Evolutionary conservation across 371 early-diverging fungal genomes (phyloP), one percentile per base, ranked within the genome.

Genomic region (Actinomortierella ambigua): DNA sequence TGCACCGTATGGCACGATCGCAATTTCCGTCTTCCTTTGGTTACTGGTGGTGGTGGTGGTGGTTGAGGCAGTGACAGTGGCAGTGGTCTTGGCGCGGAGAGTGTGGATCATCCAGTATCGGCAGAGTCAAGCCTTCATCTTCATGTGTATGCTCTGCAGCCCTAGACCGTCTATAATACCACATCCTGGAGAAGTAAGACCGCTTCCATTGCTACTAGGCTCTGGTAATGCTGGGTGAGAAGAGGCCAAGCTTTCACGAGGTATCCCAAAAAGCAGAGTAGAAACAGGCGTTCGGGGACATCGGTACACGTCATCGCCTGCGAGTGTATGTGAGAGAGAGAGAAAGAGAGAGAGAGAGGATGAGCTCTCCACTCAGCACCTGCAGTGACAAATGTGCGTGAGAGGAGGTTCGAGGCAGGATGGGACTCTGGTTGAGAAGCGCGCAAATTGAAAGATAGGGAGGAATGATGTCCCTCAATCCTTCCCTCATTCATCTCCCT

Each of bases 1-100:
- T 65, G 70, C 8, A 70, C 65, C 14, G 65, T 69, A 17, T 60
- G 56, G 34, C 65, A 61, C n/a, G 50, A 58, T 6, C 63, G 52
- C 14, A 58, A 51, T 8, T 41, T 47, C 9, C 4, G n/a, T 11
- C 43, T 15, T 47, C 42, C 1, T 22, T 9, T 27, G 14, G n/a
- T 15, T 34, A 9, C 22, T 23, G 22, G 22, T 49, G 49, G 23
- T n/a, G 0, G 26, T 49, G n/a, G 22, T 48, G 17, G 9, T 9
- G 15, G 23, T 49, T n/a, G 3, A 4, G 7, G 34, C 23, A 26
- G 17, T 49, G 50, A 14, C 17, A 24, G 50, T 49, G 50, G 9
- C 26, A 15, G n/a, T 46, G 47, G 47, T 46, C 47, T n/a, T 27
- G 50, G 27, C 13, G 51, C 24, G 28, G n/a, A 27, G n/a, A 5